Conservation (phyloP, 495 filamentous ascomycete species). For the Friedmanniomyces simplex region DNA sequence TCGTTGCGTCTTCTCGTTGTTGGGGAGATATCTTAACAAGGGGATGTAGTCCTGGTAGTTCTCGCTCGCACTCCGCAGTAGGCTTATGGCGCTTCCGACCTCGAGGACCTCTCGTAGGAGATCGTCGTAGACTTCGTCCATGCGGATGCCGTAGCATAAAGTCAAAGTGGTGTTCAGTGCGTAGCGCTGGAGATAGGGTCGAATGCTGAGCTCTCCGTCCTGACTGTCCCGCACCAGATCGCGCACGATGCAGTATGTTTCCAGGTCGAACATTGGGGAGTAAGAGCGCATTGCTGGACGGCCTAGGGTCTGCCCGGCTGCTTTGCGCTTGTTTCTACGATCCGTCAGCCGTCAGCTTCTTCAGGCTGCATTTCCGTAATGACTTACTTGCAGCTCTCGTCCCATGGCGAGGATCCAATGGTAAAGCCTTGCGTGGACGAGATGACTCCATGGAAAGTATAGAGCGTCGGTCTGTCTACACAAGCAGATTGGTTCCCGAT, state of each 20-base stretch:
- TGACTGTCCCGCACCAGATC: constrained; percentile 37
- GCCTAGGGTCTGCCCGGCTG: constrained; percentile 38
- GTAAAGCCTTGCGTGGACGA: constrained; percentile 63
- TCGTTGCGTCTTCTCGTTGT: constrained; percentile 39
- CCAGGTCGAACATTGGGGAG: constrained; percentile 43
- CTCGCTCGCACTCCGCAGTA: constrained; percentile 40
- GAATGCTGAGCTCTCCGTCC: constrained; percentile 24
- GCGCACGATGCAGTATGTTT: constrained; percentile 39
- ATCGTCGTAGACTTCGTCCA: constrained; percentile 41
- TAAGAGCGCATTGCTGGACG: constrained; percentile 39
- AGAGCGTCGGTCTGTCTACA: constrained; percentile 56
- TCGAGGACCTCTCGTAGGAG: constrained; percentile 42
- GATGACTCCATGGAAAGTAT: constrained; percentile 62
- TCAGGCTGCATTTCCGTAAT: no score
- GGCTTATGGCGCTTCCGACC: constrained; percentile 40
- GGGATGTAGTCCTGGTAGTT: constrained; percentile 46
- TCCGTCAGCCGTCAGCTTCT: not conserved
- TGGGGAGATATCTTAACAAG: constrained; percentile 37
- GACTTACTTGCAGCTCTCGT: constrained; percentile 37
- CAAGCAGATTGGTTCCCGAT: constrained; percentile 55
- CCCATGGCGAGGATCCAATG: constrained; percentile 59
- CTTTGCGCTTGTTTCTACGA: constrained; percentile 37
- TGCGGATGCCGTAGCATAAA: constrained; percentile 46
- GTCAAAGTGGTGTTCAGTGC: constrained; percentile 44
- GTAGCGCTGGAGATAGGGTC: constrained; percentile 20